Evolutionary conservation across 2,329 filamentous ascomycete genomes (phyloP).

Genomic region (Fusarium sp.): DNA sequence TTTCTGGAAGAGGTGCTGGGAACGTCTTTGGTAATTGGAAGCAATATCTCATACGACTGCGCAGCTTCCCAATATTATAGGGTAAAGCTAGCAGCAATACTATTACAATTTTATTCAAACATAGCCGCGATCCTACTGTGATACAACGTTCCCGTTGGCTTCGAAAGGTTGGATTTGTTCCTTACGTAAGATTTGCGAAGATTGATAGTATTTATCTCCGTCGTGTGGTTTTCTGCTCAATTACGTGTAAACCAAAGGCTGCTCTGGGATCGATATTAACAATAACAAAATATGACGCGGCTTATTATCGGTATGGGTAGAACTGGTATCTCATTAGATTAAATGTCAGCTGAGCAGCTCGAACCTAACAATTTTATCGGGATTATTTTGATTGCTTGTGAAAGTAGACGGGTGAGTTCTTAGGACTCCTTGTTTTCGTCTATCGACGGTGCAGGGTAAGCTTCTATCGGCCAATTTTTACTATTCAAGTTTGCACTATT

Average conservation of each 20-base stretch:
- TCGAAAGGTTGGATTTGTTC: background rate
- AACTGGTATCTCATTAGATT: accelerated
- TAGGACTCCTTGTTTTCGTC: background rate
- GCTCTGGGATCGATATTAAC: background rate
- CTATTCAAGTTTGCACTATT: too few relatives aligned
- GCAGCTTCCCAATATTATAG: background rate
- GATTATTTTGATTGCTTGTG: background rate
- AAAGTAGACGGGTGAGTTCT: background rate
- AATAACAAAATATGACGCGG: background rate
- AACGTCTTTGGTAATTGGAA: slow-evolving; percentile 55
- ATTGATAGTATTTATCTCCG: background rate
- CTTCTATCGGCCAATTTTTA: background rate
- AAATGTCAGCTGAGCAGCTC: background rate
- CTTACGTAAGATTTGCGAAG: too few relatives aligned
- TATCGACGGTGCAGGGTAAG: background rate
- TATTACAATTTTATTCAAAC: slow-evolving; percentile 7
- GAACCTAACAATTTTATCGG: accelerated
- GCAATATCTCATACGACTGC: background rate
- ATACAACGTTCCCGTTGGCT: background rate
- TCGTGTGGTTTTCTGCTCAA: background rate
- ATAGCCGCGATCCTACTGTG: accelerated
- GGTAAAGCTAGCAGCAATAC: background rate
- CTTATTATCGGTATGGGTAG: background rate
- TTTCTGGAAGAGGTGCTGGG: slow-evolving; percentile 55
- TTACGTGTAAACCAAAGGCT: background rate